Base-by-base conservation (phyloP, 139 green algal species). In the Astrephomene gubernaculifera region DNA sequence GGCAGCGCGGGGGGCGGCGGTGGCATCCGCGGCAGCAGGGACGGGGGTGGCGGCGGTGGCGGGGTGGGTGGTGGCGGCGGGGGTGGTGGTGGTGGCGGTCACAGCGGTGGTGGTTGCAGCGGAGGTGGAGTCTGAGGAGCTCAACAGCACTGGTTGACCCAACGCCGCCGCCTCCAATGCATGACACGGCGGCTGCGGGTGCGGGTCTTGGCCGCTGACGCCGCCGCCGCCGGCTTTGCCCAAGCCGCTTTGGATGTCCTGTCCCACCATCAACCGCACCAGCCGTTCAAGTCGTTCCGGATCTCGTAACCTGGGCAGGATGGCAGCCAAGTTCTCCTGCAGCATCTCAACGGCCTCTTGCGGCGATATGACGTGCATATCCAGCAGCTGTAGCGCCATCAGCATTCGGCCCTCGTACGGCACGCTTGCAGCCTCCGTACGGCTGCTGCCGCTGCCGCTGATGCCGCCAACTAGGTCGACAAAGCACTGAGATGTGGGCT, bases 401-500 rank as follows among this genome's bases (percentile, higher is more conserved):
- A 71, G 57, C 74, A 71, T 71, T 27, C 74, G 74, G n/a, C 74
- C 54, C 36, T 71, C 54, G 74, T 53, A 82, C 54, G 74, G 57
- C 53, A 82, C 52, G 27, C 65, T 45, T 1, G 9, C n/a, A 57
- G 45, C 45, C n/a, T 12, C 49, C 45, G 63, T 9, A 9, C 63
- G 57, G 49, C 49, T 12, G 49, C 49, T 25, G 49, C 49, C 17
- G 49, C 17, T 57, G 49, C 49, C 17, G 49, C 49, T 57, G 49
- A 25, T 57, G 49, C 49, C 17, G 49, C 49, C 17, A 17, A n/a
- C n/a, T n/a, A n/a, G n/a, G n/a, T n/a, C n/a, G n/a, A n/a, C n/a
- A n/a, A n/a, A n/a, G n/a, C n/a, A n/a, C n/a, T n/a, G n/a, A n/a
- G n/a, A n/a, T n/a, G n/a, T n/a, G n/a, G n/a, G n/a, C n/a, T n/a